A percentile compares a stretch with the other conserved stretches of the same genome.
Evolutionary conservation across 208 protist species (phyloP).

Genomic region (Leishmania tropica): DNA sequence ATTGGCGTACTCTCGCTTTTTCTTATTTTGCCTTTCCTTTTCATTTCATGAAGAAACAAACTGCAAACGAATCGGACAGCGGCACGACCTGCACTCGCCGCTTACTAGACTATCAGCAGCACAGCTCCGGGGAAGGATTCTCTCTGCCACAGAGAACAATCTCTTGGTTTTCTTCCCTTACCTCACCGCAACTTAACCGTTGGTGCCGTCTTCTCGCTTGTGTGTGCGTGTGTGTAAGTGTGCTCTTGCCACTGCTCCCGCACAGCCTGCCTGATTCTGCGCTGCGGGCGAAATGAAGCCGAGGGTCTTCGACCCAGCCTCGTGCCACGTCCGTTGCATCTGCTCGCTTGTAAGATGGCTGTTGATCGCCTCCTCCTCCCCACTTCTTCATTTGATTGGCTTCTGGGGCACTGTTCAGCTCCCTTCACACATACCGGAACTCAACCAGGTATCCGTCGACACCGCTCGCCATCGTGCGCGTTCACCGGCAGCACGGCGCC

Average conservation of each 20-base stretch:
- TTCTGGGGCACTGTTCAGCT: not conserved
- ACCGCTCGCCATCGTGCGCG: not conserved
- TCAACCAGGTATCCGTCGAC: not conserved
- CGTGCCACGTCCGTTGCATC: not conserved
- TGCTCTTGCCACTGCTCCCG: not conserved
- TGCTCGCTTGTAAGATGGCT: not conserved
- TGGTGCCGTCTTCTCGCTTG: not conserved
- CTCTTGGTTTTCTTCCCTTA: not conserved
- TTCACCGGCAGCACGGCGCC: not conserved
- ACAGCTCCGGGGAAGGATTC: not conserved
- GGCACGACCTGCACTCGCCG: not conserved
- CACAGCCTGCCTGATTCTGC: not conserved
- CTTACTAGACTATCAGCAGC: not conserved
- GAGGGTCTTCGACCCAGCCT: not conserved
- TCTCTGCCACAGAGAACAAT: no score
- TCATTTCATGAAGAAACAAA: conserved; percentile 9
- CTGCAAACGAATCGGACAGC: not conserved
- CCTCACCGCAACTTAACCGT: not conserved
- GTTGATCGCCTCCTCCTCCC: not conserved
- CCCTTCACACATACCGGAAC: not conserved
- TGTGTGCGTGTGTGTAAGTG: not conserved
- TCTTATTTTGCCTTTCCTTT: conserved; percentile 19
- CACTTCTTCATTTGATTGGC: not conserved
- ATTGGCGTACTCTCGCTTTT: conserved; percentile 9
- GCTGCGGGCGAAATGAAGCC: not conserved